A percentile compares a stretch with the other conserved stretches of the same genome.
These are phyloP conservation scores for Iberis amara DNA, from an alignment of 441 rosid species.

Conservation along the genomic window DNA sequence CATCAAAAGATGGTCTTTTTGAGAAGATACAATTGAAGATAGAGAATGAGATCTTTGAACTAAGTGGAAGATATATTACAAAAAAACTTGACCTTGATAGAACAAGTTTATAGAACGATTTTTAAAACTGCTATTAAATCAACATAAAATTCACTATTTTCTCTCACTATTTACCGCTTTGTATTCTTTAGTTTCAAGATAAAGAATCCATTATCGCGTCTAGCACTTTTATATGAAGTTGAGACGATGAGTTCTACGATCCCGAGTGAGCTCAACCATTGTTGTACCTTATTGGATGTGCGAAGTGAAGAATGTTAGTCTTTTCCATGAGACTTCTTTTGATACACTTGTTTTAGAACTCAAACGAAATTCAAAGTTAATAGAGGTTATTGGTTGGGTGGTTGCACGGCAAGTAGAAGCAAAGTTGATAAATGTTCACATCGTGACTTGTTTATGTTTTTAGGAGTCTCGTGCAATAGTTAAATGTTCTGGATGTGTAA, in stretches of 20 bases:
- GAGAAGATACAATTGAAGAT: too few species aligned
- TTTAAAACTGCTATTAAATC: too few species aligned
- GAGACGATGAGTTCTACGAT: constrained; percentile 21
- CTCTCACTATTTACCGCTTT: constrained; percentile 22
- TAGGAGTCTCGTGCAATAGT: not conserved
- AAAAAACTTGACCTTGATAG: too few species aligned
- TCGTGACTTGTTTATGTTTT: constrained; percentile 2
- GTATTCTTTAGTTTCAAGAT: constrained; percentile 42
- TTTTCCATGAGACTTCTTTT: not conserved
- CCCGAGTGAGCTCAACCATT: constrained; percentile 34
- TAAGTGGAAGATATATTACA: too few species aligned
- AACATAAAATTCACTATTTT: not conserved
- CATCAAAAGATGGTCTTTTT: too few species aligned
- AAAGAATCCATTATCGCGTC: constrained; percentile 41
- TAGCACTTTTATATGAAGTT: constrained; percentile 16
- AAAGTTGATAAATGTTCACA: not conserved
- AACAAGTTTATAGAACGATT: too few species aligned
- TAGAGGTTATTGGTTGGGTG: not conserved
- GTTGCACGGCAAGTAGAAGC: not conserved
- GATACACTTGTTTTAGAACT: constrained; percentile 1
- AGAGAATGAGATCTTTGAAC: too few species aligned
- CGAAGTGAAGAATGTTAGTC: constrained; percentile 61
- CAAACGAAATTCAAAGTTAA: not conserved
- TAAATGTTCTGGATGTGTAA: not conserved
- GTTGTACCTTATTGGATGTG: constrained; percentile 67